phyloP scores from a whole-genome alignment of 305 asterid genomes.

The Withania somnifera region DNA sequence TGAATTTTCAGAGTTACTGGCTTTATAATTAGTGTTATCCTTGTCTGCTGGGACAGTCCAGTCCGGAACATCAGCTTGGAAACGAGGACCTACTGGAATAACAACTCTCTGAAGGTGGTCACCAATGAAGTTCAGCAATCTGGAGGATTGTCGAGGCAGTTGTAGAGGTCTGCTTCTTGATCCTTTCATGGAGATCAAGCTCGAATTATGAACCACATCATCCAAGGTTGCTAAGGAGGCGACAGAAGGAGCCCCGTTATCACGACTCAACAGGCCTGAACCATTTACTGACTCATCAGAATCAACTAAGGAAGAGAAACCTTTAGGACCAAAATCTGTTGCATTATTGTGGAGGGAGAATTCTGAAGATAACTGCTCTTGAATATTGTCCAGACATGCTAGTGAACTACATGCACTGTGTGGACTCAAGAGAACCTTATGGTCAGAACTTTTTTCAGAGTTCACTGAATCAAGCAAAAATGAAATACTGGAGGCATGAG shows the following conservation, averaged over 20 bases:
- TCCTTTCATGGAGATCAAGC: slow-evolving; percentile 13
- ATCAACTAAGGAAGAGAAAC: slow-evolving; percentile 19
- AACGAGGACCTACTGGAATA: slow-evolving; percentile 68
- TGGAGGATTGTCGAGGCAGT: slow-evolving; percentile 24
- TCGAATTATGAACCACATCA: slow-evolving; percentile 16
- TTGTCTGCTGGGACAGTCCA: slow-evolving; percentile 31
- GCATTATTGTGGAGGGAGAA: slow-evolving; percentile 19
- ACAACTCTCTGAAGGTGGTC: slow-evolving; percentile 34
- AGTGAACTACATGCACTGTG: slow-evolving; percentile 34
- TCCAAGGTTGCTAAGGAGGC: slow-evolving; percentile 5
- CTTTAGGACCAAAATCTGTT: slow-evolving; percentile 17
- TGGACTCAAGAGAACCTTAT: slow-evolving; percentile 18
- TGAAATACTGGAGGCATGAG: slow-evolving; percentile 38
- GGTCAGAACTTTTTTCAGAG: slow-evolving; percentile 20
- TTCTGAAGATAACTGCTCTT: slow-evolving; percentile 17
- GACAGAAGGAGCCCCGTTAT: slow-evolving; percentile 13
- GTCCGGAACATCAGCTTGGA: slow-evolving; percentile 66
- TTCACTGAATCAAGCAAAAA: slow-evolving; percentile 36
- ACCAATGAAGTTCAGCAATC: slow-evolving; percentile 26
- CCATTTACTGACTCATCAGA: slow-evolving; percentile 45
- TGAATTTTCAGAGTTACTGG: slow-evolving; percentile 20
- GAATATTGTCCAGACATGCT: slow-evolving; percentile 26
- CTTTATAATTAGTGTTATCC: slow-evolving; percentile 6
- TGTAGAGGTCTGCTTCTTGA: slow-evolving; percentile 20
- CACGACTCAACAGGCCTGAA: slow-evolving; percentile 32